Base-by-base conservation (phyloP, 352 stramenopile species). In the Pythium volutum region DNA sequence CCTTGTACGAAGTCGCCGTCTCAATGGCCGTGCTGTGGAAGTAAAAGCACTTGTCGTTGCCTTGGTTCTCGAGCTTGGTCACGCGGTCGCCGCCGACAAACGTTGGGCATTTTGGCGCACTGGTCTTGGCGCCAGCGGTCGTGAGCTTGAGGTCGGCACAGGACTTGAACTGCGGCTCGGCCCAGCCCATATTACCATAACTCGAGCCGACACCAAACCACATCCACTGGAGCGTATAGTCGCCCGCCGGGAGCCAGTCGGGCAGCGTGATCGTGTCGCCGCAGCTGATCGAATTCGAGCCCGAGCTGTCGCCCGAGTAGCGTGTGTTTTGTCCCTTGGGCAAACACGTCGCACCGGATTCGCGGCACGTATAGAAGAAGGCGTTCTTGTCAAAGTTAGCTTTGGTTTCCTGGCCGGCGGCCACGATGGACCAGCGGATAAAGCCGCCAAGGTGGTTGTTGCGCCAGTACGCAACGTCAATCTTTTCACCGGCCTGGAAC, bases 361-460 rank as follows among this genome's bases (percentile, higher is more conserved):
- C 67, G 31, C 67, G 67, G 26, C 67, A 74, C 25, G 63, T 71
- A 43, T 71, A 71, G 55, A 42, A 59, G 43, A 74, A 74, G 22
- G 50, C 62, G 49, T 62, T 66, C 18, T 55, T 43, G 54, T 71
- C 62, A 33, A 74, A 74, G 7, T 29, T 36, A 0, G 18, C 57
- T 20, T 69, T 62, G 36, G 62, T 62, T 23, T 74, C 67, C 15
- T 71, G 15, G 12, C 67, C 67, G 0, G 29, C 23, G 1, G 67
- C 39, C 0, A 62, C 67, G 22, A 74, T 59, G 9, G 67, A 25
- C 67, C 67, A 74, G 43, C 63, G 63, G 33, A 74, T 74, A 39
- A 74, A 74, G 34, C 63, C 67, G 16, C 67, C 67, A 2, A 71
- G 12, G 49, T 74, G 67, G 64, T 69, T 74, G 55, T 74, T 74